Conservation (phyloP, 306 rosid genomes). For the Prunus campanulata region DNA sequence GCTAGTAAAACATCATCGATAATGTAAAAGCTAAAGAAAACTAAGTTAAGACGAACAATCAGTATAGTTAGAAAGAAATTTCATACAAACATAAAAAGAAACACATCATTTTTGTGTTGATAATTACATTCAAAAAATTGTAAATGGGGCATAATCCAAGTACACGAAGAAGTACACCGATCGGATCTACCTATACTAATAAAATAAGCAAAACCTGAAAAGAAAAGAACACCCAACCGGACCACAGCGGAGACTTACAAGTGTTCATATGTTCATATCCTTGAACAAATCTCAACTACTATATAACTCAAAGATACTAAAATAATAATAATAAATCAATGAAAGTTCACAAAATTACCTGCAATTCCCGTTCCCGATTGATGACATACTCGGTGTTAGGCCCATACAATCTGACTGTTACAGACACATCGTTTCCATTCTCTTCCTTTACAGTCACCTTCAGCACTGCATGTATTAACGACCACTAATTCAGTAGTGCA, state of each 20-base stretch:
- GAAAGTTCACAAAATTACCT: conserved; percentile 45
- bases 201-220: background rate
- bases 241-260: background rate
- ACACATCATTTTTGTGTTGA: background rate
- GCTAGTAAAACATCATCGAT: conserved; percentile 10
- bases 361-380: conserved; percentile 79
- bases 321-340: background rate
- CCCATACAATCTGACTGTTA: conserved; percentile 77
- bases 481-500: conserved; percentile 16
- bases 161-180: background rate
- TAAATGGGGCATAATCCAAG: background rate
- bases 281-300: background rate
- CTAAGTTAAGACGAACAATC: conserved; percentile 19
- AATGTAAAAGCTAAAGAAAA: conserved; percentile 13
- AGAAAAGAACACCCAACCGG: background rate
- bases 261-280: background rate
- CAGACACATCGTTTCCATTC: conserved; percentile 35
- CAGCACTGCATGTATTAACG: conserved; percentile 49
- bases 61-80: background rate
- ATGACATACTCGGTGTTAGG: conserved; percentile 88
- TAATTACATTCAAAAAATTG: background rate
- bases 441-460: conserved; percentile 68
- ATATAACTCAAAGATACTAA: background rate
- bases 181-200: background rate
- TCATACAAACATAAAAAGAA: conserved; percentile 4